Base-by-base conservation (phyloP, 805 yeast genomes). In the Sungouiella thailandica region DNA sequence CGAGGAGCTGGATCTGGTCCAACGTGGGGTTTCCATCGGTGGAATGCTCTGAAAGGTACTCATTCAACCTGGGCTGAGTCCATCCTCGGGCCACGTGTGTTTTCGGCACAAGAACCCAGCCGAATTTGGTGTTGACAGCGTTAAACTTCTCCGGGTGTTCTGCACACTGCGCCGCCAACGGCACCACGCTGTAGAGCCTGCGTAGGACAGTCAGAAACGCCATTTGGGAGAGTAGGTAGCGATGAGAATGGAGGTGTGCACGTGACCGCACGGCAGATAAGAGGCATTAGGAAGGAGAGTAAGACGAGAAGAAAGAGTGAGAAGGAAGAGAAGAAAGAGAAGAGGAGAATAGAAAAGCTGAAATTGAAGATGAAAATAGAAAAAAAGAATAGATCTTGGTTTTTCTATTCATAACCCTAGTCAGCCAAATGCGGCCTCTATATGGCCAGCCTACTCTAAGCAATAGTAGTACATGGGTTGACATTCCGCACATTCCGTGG, bases 101-200 rank as follows among this genome's bases (percentile, higher is more conserved):
- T 24, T 43, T 46, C 13, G 43, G 47, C 19, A 54, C 48, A 4
- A 43, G 41, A 1, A 44, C 44, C 59, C 59, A 54, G 17, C 58
- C 59, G 20, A 33, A 37, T 5, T 35, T 32, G 18, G 57, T 49
- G 17, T 29, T 24, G 5, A 54, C 32, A 9, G 47, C 49, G 27
- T 35, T 42, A 20, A 32, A 52, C 25, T 16, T 22, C n/a, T 35
- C 46, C 6, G 40, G 58, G 35, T 23, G 30, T 14, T 5, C 15
- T 18, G 22, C 29, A 42, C 37, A 41, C 11, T 23, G 34, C 7
- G n/a, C 17, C 17, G 14, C 29, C 12, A 34, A 44, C 23, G 36
- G 36, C n/a, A 23, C 33, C 9, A 20, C 7, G 14, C 20, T 2
- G 7, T 17, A 4, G 9, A 5, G 3, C 5, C 29, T 18, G 19